These are phyloP conservation scores for Erodium texanum DNA, from an alignment of 441 rosid genomes.

Conservation along the genomic window DNA sequence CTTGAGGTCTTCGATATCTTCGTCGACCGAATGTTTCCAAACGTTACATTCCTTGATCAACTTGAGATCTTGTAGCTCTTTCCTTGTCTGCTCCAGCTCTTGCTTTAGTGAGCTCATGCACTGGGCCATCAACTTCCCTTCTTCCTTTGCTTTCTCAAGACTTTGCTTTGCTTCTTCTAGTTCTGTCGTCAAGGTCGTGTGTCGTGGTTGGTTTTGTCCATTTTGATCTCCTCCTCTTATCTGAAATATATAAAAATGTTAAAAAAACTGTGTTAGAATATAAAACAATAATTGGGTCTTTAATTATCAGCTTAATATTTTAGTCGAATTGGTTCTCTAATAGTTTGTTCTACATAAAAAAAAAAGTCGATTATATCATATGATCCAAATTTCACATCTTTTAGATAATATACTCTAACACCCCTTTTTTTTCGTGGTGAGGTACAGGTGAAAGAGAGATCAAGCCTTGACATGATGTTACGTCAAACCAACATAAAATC, in stretches of 20 bases:
- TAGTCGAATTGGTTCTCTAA: too few relatives aligned
- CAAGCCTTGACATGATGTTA: too few relatives aligned
- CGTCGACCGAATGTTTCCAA: slow-evolving; percentile 24
- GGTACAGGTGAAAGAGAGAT: too few relatives aligned
- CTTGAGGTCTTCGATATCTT: slow-evolving; percentile 45
- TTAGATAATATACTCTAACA: too few relatives aligned
- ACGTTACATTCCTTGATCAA: slow-evolving; percentile 8
- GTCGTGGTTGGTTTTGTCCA: slow-evolving; percentile 12
- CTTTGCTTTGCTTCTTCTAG: slow-evolving; percentile 44
- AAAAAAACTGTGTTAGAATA: too few relatives aligned
- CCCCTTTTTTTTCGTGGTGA: too few relatives aligned
- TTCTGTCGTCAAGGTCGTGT: slow-evolving; percentile 34
- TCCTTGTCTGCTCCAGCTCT: slow-evolving; percentile 47
- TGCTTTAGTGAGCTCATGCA: slow-evolving; percentile 29
- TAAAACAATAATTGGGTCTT: too few relatives aligned
- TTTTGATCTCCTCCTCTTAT: slow-evolving; percentile 23
- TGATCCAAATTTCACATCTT: too few relatives aligned
- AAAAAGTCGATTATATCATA: too few relatives aligned
- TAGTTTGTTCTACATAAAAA: too few relatives aligned
- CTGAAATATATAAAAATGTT: slow-evolving; percentile 16
- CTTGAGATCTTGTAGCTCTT: slow-evolving; percentile 32
- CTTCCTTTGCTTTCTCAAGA: slow-evolving; percentile 43
- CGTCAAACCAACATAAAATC: too few relatives aligned
- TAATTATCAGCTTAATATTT: too few relatives aligned
- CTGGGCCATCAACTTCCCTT: slow-evolving; percentile 31